Base-by-base conservation (phyloP, 2,329 filamentous ascomycete species). In the Sarocladium oryzae region DNA sequence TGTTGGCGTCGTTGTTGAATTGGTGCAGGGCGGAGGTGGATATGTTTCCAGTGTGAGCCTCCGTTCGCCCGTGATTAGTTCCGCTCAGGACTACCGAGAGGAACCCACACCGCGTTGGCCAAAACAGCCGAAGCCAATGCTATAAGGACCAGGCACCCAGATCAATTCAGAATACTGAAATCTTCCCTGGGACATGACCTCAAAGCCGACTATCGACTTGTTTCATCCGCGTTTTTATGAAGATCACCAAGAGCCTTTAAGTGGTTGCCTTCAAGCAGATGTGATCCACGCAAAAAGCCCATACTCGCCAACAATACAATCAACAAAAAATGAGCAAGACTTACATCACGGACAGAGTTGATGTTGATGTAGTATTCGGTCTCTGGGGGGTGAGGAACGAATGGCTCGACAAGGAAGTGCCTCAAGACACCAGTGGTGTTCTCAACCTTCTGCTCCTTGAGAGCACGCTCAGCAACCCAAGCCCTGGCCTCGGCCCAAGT, bases 301-400 rank as follows among this genome's bases (percentile, higher is more conserved):
- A n/a, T n/a, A n/a, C n/a, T n/a, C n/a, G n/a, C n/a, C n/a, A n/a
- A n/a, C n/a, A 15, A 10, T 13, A 18, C n/a, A n/a, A 26, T 28
- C n/a, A 43, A 20, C 7, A 15, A 16, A 28, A 43, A 28, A 33
- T 13, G 7, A 26, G 26, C 20, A 20, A 16, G 37, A 84, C 90
- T 84, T 85, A 97, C 93, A 85, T 97, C 93, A 79, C 93, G 88
- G 66, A 96, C 91, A 57, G 93, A 97, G 83, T 96, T 93, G 79
- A 99, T 99, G 85, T 96, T 96, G 79, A 99, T 96, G 77, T 99
- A 99, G 79, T 97, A 97, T 76, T 99, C 93, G 58, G 92, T 96
- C 70, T 90, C 86, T 64, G 90, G 82, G 58, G 91, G 87, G 75
- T 99, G 93, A 65, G 92, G 93, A 56, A 97, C 91, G 67, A 99